These are phyloP conservation scores for Periconia macrospinosa DNA, from an alignment of 2,329 filamentous ascomycete species.

Conservation along the genomic window DNA sequence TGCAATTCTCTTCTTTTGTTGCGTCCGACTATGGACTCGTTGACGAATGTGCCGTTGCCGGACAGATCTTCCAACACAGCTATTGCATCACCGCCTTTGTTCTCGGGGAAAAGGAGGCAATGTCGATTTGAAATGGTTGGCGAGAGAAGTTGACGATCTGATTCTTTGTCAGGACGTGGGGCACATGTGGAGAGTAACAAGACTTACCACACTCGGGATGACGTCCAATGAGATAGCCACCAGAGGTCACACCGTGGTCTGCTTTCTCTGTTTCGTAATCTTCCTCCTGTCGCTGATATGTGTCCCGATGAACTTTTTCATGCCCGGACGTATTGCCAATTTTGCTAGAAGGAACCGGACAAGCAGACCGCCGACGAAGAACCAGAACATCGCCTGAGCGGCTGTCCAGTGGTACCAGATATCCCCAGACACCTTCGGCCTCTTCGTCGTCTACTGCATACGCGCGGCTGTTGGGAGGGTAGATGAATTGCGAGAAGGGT, in stretches of 20 bases:
- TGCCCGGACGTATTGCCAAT: slow-evolving; percentile 41
- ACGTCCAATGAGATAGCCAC: slow-evolving; percentile 87
- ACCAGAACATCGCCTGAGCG: slow-evolving; percentile 71
- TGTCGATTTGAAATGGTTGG: slow-evolving; percentile 87
- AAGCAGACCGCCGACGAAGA: slow-evolving; percentile 72
- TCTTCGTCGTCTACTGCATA: slow-evolving; percentile 86
- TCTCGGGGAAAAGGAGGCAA: slow-evolving; percentile 68
- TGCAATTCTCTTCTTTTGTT: slow-evolving; percentile 88
- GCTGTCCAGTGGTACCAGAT: slow-evolving; percentile 79
- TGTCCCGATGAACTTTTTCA: slow-evolving; percentile 51
- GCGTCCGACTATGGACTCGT: slow-evolving; percentile 84
- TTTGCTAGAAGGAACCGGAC: slow-evolving; percentile 58
- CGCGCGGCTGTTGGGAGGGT: slow-evolving; percentile 70
- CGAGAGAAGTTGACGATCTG: slow-evolving; percentile 72
- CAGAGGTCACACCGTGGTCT: slow-evolving; percentile 61
- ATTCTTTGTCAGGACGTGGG: slow-evolving; percentile 27
- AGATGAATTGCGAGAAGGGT: slow-evolving; percentile 77
- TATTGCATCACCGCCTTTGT: slow-evolving; percentile 58
- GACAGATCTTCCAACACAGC: slow-evolving; percentile 92
- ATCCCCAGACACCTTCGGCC: slow-evolving; percentile 91
- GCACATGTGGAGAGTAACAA: background rate
- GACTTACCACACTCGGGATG: slow-evolving; percentile 89
- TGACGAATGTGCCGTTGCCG: slow-evolving; percentile 95
- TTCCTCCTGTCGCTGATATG: slow-evolving; percentile 65
- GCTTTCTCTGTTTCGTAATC: slow-evolving; percentile 58